Evolutionary conservation across 306 rosid genomes (phyloP), one percentile per base, ranked within the genome.

Genomic region (Lathyrus oleraceus): DNA sequence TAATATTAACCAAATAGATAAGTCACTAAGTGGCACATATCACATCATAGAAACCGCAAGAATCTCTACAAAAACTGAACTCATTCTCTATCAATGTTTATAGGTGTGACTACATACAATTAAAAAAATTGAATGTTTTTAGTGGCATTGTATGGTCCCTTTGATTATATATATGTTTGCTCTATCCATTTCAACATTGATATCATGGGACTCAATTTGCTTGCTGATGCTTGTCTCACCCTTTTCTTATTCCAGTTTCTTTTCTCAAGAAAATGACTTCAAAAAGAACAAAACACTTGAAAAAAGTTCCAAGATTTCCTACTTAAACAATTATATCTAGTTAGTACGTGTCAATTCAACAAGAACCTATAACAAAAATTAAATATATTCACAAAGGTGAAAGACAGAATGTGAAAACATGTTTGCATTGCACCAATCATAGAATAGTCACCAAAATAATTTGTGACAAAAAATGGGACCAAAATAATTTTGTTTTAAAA

Each of bases 261-360:
- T 75, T 75, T 82, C 17, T 56, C 27, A 35, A 75, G 81, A 82
- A 71, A 79, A 82, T 79, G 86, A 79, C 83, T 54, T 32, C 67
- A 79, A 72, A 72, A 47, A 72, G 86, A 75, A 67, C 67, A 61
- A 45, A 75, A 61, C 79, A 78, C 65, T 28, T 7, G 47, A 47
- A 2, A 74, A 81, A 75, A 82, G 79, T 35, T 67, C 66, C 25
- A 8, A 62, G 63, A 75, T 71, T 71, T 82, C 67, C 27, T 79
- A 61, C 79, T 75, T 66, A 67, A 79, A 75, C 73, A 53, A 82
- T 56, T 71, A 14, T 67, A 82, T 44, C 11, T 44, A 25, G 76
- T 65, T 44, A 58, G 65, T 66, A 57, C 69, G 65, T 54, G 71
- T 78, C 77, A 51, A 72, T 47, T 78, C 77, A 59, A 72, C 59